A percentile compares a stretch with the other conserved stretches of the same genome.
phyloP scores from a whole-genome alignment of 352 stramenopile species.

The Halophytophthora batemanensis region DNA sequence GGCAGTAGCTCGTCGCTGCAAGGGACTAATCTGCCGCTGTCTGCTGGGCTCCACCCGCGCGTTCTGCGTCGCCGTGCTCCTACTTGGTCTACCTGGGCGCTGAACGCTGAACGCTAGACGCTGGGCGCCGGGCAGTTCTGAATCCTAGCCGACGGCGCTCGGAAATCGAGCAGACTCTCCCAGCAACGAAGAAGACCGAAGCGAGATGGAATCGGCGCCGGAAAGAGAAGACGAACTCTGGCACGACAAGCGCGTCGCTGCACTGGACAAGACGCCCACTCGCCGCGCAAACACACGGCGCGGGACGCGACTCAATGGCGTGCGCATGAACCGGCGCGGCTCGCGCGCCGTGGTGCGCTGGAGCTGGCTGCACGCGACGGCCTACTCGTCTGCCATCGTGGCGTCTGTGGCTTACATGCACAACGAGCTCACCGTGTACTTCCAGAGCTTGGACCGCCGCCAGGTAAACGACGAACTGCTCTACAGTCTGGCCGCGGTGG shows the following conservation, averaged over 20 bases:
- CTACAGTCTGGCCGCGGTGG: constrained; percentile 27
- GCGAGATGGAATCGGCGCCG: too few species aligned
- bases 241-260: not conserved
- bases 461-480: constrained; percentile 35
- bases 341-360: constrained; percentile 39
- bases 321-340: constrained; percentile 13
- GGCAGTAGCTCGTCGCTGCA: too few species aligned
- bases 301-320: constrained; percentile 5
- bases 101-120: too few species aligned
- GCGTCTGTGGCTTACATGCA: constrained; percentile 73
- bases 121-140: constrained; percentile 10
- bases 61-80: too few species aligned
- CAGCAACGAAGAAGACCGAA: too few species aligned
- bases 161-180: too few species aligned
- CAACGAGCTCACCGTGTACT: constrained; percentile 41
- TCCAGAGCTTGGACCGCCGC: constrained; percentile 30
- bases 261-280: constrained; percentile 25
- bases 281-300: too few species aligned
- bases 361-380: constrained; percentile 73
- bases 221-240: too few species aligned
- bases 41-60: too few species aligned
- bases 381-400: constrained; percentile 65
- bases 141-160: too few species aligned
- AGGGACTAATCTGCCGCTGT: too few species aligned
- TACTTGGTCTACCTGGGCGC: too few species aligned